These are phyloP conservation scores for Fomitopsis pulvina DNA, from an alignment of 768 basidiomycete genomes.

Conservation along the genomic window DNA sequence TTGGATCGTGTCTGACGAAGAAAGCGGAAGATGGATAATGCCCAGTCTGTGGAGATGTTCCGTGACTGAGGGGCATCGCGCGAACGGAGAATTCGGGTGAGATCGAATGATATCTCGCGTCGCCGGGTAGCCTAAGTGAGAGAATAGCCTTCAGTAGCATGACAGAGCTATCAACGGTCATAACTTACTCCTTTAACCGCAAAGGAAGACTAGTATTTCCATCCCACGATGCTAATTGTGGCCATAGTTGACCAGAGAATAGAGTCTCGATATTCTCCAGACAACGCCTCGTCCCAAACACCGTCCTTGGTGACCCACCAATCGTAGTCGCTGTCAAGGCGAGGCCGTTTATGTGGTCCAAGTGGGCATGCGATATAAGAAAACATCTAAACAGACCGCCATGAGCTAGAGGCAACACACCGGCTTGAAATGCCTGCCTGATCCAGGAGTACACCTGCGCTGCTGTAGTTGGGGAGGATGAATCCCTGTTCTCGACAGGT, in stretches of 20 bases:
- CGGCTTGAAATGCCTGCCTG: neutral
- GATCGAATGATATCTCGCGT: constrained; percentile 47
- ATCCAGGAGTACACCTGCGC: constrained; percentile 43
- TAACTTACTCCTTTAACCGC: constrained; percentile 57
- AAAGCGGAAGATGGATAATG: constrained; percentile 78
- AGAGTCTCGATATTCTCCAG: constrained; percentile 64
- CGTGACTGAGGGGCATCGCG: constrained; percentile 68
- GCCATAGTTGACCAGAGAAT: constrained; percentile 81
- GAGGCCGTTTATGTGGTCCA: constrained; percentile 84
- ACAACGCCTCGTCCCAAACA: constrained; percentile 54
- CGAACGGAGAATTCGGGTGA: constrained; percentile 54
- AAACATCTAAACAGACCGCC: constrained; percentile 50
- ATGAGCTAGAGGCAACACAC: neutral
- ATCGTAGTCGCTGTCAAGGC: constrained; percentile 81
- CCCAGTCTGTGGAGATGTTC: constrained; percentile 43
- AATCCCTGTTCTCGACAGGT: constrained; percentile 15
- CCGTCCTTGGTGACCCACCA: constrained; percentile 50
- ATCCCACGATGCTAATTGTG: constrained; percentile 72
- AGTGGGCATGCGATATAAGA: constrained; percentile 82
- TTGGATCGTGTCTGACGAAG: constrained; percentile 67
- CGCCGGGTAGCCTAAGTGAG: constrained; percentile 38
- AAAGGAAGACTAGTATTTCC: constrained; percentile 51
- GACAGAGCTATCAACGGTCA: neutral
- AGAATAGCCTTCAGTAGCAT: neutral
- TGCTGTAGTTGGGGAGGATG: constrained; percentile 28